These are phyloP conservation scores for Zygosaccharomyces bailii DNA, from an alignment of 805 yeast genomes.

Conservation along the genomic window DNA sequence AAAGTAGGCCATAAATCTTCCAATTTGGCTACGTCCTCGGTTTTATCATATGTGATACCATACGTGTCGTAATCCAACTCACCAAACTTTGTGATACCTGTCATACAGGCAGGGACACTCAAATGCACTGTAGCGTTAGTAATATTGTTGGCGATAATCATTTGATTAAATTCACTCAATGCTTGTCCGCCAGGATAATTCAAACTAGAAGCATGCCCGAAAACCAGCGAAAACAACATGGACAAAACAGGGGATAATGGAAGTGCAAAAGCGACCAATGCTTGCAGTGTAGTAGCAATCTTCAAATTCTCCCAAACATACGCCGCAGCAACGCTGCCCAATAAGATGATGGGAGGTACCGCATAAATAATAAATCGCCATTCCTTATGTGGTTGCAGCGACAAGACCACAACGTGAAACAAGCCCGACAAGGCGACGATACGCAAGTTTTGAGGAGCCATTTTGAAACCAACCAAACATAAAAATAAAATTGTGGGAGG, in stretches of 20 bases:
- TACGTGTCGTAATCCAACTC: conserved; percentile 44
- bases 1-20: conserved; percentile 44
- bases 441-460: conserved; percentile 39
- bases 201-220: conserved; percentile 59
- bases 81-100: conserved; percentile 77
- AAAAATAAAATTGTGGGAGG: conserved; percentile 45
- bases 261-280: conserved; percentile 33
- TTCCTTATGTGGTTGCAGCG: conserved; percentile 88
- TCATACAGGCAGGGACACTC: conserved; percentile 80
- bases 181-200: conserved; percentile 94
- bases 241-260: conserved; percentile 38
- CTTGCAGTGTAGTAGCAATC: conserved; percentile 19
- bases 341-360: conserved; percentile 61
- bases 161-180: conserved; percentile 48
- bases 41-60: conserved; percentile 61
- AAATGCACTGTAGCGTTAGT: conserved; percentile 52
- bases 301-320: conserved; percentile 36
- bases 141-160: conserved; percentile 32
- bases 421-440: conserved; percentile 50
- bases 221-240: conserved; percentile 43
- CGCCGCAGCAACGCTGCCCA: conserved; percentile 61
- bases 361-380: conserved; percentile 85
- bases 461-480: conserved; percentile 38
- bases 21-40: conserved; percentile 51
- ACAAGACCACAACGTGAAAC: conserved; percentile 58